A percentile compares a stretch with the other conserved stretches of the same genome.
Conservation (phyloP, 2,329 filamentous ascomycete species). For the Sphaerulina musiva region DNA sequence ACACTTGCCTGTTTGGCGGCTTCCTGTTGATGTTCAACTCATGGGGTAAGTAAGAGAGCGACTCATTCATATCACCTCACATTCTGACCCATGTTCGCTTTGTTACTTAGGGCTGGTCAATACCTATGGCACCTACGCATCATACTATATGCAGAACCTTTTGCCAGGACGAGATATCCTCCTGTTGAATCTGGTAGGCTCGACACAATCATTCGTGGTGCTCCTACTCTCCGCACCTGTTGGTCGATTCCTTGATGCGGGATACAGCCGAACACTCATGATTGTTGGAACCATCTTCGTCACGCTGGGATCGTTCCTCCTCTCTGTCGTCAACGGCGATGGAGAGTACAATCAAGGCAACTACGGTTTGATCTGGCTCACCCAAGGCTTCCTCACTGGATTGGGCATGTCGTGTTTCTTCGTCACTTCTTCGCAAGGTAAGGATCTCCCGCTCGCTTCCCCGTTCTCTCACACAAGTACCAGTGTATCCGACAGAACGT, state of each 20-base stretch:
- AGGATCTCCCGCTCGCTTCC: conserved; percentile 8
- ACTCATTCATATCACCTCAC: neutral
- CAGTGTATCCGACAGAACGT: neutral
- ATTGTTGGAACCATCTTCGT: conserved; percentile 39
- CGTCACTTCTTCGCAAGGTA: conserved; percentile 46
- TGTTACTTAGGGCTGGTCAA: conserved; percentile 36
- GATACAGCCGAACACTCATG: conserved; percentile 38
- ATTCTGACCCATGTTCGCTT: neutral
- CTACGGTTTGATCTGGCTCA: conserved; percentile 42
- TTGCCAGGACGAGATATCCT: conserved; percentile 38
- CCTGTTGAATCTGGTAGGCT: conserved; percentile 44
- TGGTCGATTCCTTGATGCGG: conserved; percentile 46
- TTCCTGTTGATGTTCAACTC: conserved; percentile 45
- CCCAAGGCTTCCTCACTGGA: conserved; percentile 44
- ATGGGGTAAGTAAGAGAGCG: conserved; percentile 18
- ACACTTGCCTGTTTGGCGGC: conserved; percentile 41
- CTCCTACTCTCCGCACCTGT: conserved; percentile 42
- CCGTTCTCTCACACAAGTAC: neutral
- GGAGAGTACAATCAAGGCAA: conserved; percentile 34
- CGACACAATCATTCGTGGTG: conserved; percentile 44
- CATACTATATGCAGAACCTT: conserved; percentile 44
- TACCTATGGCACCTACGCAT: conserved; percentile 46
- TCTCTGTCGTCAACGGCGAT: conserved; percentile 40
- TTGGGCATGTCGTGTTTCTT: conserved; percentile 50
- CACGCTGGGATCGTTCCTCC: conserved; percentile 41